phyloP scores from a whole-genome alignment of 2,329 filamentous ascomycete species.

The Penicillium janthinellum region DNA sequence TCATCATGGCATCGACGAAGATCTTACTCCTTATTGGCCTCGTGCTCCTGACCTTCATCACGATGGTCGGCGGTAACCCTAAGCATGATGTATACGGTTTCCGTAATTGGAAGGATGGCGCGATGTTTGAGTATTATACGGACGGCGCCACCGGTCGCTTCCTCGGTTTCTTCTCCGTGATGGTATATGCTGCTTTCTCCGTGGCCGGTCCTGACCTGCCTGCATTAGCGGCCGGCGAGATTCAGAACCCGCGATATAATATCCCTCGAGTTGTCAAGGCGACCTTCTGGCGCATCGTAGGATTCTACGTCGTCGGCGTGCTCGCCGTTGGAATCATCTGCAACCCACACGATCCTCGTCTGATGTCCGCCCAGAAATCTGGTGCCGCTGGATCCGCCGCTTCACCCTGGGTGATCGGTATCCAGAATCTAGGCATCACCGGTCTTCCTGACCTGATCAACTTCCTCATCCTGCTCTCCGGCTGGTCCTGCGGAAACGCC shows the following conservation, averaged over 20 bases:
- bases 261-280: slow-evolving; percentile 74
- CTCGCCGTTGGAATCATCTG: slow-evolving; percentile 70
- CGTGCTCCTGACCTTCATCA: slow-evolving; percentile 73
- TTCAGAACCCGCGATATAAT: slow-evolving; percentile 67
- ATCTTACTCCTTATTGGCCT: slow-evolving; percentile 69
- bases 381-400: slow-evolving; percentile 65
- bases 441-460: slow-evolving; percentile 73
- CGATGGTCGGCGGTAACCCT: slow-evolving; percentile 80
- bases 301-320: slow-evolving; percentile 74
- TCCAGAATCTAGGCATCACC: slow-evolving; percentile 64
- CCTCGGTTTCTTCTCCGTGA: slow-evolving; percentile 71
- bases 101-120: slow-evolving; percentile 62
- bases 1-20: slow-evolving; percentile 69
- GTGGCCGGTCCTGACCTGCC: slow-evolving; percentile 66
- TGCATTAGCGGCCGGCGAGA: slow-evolving; percentile 62
- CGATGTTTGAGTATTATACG: slow-evolving; percentile 68
- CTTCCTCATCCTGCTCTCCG: slow-evolving; percentile 70
- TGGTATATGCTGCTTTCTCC: slow-evolving; percentile 68
- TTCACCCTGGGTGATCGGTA: slow-evolving; percentile 73
- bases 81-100: slow-evolving; percentile 70
- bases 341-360: slow-evolving; percentile 62
- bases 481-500: slow-evolving; percentile 70
- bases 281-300: slow-evolving; percentile 74
- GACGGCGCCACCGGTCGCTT: slow-evolving; percentile 66
- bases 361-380: slow-evolving; percentile 60